phyloP scores from a whole-genome alignment of 2,329 filamentous ascomycete species.

The Paracamarosporium sp. region DNA sequence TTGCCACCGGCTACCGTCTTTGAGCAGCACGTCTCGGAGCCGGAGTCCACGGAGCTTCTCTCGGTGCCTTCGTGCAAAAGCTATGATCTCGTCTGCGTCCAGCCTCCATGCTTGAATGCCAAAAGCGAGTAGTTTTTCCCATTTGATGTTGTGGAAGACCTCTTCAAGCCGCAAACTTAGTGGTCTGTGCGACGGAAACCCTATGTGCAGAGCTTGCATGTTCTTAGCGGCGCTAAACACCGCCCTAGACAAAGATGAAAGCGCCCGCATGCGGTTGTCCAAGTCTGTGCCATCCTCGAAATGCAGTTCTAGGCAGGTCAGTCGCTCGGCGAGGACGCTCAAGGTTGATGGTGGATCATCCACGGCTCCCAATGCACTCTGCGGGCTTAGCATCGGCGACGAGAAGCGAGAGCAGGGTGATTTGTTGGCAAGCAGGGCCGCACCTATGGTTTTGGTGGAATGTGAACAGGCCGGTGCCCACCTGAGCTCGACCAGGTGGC shows the following conservation, averaged over 20 bases:
- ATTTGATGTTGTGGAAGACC: slow-evolving; percentile 68
- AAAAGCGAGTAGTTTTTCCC: slow-evolving; percentile 67
- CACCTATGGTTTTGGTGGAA: slow-evolving; percentile 64
- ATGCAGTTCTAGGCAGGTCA: slow-evolving; percentile 69
- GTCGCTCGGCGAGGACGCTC: slow-evolving; percentile 59
- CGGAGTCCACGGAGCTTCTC: slow-evolving; percentile 65
- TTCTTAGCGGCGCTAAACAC: slow-evolving; percentile 67
- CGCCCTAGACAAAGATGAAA: slow-evolving; percentile 64
- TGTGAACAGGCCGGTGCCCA: slow-evolving; percentile 70
- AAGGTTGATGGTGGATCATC: slow-evolving; percentile 56
- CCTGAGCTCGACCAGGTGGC: slow-evolving; percentile 58
- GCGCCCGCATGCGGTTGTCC: slow-evolving; percentile 62
- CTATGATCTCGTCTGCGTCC: slow-evolving; percentile 66
- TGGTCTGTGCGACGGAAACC: slow-evolving; percentile 65
- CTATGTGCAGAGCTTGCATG: slow-evolving; percentile 68
- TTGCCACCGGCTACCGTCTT: slow-evolving; percentile 66
- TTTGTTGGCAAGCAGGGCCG: slow-evolving; percentile 62
- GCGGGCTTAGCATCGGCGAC: slow-evolving; percentile 67
- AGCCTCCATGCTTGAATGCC: slow-evolving; percentile 71
- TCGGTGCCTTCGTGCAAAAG: slow-evolving; percentile 62
- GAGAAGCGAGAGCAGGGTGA: slow-evolving; percentile 67
- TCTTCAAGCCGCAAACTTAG: slow-evolving; percentile 64
- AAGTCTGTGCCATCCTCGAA: slow-evolving; percentile 66
- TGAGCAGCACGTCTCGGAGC: slow-evolving; percentile 66
- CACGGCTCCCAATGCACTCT: slow-evolving; percentile 61